Evolutionary conservation across 2,329 filamentous ascomycete species (phyloP), one percentile per base, ranked within the genome.

Genomic region (Penicillium rolfsii): DNA sequence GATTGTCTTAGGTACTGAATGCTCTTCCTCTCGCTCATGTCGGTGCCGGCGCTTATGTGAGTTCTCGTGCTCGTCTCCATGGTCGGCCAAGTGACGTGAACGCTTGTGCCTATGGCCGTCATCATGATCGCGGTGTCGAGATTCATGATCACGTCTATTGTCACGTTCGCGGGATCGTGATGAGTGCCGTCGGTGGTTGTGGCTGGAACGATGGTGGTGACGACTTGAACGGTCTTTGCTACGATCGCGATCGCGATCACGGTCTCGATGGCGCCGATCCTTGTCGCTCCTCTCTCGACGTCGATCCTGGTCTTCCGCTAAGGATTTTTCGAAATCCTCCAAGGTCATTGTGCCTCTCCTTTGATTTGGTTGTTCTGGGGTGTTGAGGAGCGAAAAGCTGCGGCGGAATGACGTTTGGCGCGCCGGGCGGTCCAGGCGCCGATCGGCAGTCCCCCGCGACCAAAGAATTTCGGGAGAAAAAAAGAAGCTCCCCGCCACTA

Each of bases 301-400:
- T 58, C 68, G 72, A 64, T 78, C 70, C 59, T 74, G 70, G 65
- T 86, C 87, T 48, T 87, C 84, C 1, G 88, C 89, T 12, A 96
- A 82, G 28, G 87, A 82, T 73, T 89, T 91, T 75, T 96, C 92
- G 61, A 96, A 96, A 60, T 93, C 91, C 67, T 87, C 85, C 60
- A 88, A 73, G 5, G 83, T 82, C 86, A 87, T 88, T 30, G 54
- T 77, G 58, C 11, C 58, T 36, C 26, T 41, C 24, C 41, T 36
- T 24, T n/a, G 9, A 41, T 26, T 33, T 30, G 56, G 19, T 62
- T 48, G 41, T 52, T 40, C 49, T 30, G 33, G 22, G 48, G 63
- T 61, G 58, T 54, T 57, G 56, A 60, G 57, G 33, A 65, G 59
- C 57, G 64, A 65, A 69, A 61, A 66, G 66, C 63, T 64, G 61